These are phyloP conservation scores for Neoboletus brunneissimus DNA, from an alignment of 768 basidiomycete species.

Conservation along the genomic window DNA sequence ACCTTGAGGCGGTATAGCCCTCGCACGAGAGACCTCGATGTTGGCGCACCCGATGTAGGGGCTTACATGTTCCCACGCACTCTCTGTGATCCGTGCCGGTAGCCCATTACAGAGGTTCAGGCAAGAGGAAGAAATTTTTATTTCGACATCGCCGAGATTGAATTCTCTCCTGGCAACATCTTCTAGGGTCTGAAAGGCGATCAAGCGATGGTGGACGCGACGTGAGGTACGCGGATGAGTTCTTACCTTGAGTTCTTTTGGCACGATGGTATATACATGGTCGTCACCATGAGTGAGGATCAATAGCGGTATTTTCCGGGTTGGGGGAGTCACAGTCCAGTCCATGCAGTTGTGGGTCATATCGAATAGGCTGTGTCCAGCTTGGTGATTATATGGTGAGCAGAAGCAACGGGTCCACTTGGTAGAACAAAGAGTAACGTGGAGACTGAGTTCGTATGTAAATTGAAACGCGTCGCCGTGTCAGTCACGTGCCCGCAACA, in stretches of 20 bases:
- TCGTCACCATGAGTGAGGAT: constrained; percentile 17
- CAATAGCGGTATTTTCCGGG: constrained; percentile 18
- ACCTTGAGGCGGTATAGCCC: neutral
- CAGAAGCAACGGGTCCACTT: neutral
- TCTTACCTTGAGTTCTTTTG: constrained; percentile 17
- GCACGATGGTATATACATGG: constrained; percentile 19
- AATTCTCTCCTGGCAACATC: constrained; percentile 21
- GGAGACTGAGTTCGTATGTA: neutral
- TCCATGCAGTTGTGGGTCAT: constrained; percentile 30
- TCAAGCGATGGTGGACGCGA: neutral
- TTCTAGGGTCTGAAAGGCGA: constrained; percentile 11
- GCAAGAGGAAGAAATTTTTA: constrained; percentile 20
- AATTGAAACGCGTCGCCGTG: constrained; percentile 6
- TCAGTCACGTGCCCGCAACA: constrained; percentile 10
- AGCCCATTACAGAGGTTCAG: constrained; percentile 18
- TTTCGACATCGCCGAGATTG: constrained; percentile 13
- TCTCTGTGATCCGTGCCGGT: constrained; percentile 23
- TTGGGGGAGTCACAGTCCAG: constrained; percentile 22
- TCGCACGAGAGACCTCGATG: constrained; percentile 2
- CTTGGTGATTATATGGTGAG: neutral
- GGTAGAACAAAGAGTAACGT: neutral
- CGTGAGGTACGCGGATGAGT: neutral
- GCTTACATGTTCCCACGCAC: constrained; percentile 17
- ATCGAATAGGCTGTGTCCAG: neutral
- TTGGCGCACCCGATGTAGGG: constrained; percentile 25